A percentile compares a stretch with the other conserved stretches of the same genome.
Evolutionary conservation across 306 rosid species (phyloP).

Genomic region (Prunus mongolica): DNA sequence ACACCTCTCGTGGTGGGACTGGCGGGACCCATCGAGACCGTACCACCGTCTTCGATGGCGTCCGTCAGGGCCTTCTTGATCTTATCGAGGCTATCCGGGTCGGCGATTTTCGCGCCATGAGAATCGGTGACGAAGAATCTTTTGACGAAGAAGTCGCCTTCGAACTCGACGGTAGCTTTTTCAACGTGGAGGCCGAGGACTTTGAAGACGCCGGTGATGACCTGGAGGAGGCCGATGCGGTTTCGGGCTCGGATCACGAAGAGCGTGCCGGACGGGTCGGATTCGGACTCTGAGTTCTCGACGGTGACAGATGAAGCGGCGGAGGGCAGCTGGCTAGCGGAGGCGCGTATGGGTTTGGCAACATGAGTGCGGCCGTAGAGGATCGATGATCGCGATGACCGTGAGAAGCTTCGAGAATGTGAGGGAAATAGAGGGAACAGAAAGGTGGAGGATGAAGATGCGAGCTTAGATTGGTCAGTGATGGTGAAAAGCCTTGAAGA

Average conservation of each 20-base stretch:
- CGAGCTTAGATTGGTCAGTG: constrained; percentile 12
- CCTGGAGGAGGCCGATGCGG: constrained; percentile 65
- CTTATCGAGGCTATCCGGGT: constrained; percentile 43
- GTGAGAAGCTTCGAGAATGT: neutral
- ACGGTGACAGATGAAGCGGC: constrained; percentile 39
- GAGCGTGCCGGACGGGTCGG: constrained; percentile 37
- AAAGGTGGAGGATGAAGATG: constrained; percentile 18
- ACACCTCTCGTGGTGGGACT: constrained; percentile 38
- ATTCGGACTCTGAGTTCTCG: constrained; percentile 19
- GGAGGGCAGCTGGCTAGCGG: constrained; percentile 25
- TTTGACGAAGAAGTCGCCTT: constrained; percentile 52
- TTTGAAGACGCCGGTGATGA: constrained; percentile 60
- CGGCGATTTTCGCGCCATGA: constrained; percentile 48
- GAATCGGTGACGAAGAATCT: constrained; percentile 62
- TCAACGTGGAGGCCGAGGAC: constrained; percentile 64
- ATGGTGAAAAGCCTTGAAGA: constrained; percentile 26
- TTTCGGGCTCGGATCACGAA: constrained; percentile 60
- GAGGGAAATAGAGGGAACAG: constrained; percentile 19
- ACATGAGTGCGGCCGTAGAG: constrained; percentile 8
- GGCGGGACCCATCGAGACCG: constrained; percentile 28
- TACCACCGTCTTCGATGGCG: constrained; percentile 42
- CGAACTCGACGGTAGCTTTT: constrained; percentile 59
- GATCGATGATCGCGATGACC: constrained; percentile 10
- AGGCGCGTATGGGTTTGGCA: constrained; percentile 19
- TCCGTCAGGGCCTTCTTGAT: constrained; percentile 57